These are phyloP conservation scores for Avicennia marina DNA, from an alignment of 257 asterid species.

Conservation along the genomic window DNA sequence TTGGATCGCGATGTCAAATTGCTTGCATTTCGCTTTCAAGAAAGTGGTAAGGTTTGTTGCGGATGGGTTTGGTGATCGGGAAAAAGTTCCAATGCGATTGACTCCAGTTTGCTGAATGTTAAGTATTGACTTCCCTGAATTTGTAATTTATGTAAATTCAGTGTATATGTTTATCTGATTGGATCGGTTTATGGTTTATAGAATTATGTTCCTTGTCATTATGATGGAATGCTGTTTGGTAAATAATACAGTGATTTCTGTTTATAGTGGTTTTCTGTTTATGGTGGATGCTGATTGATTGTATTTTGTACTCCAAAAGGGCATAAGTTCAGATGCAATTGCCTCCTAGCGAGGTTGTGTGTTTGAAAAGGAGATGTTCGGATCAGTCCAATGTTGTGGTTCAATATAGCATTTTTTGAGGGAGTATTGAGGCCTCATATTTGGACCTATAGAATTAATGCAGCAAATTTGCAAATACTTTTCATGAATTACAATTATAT, in stretches of 20 bases:
- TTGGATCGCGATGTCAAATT: slow-evolving; percentile 77
- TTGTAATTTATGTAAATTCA: slow-evolving; percentile 26
- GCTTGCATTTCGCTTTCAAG: slow-evolving; percentile 77
- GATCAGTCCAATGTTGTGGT: no score
- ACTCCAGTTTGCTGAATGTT: slow-evolving; percentile 49
- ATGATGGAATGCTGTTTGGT: background rate
- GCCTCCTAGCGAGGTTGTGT: background rate
- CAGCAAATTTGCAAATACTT: background rate
- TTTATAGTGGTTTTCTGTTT: background rate
- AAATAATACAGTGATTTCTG: background rate
- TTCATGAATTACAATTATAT: background rate
- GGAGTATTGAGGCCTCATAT: background rate
- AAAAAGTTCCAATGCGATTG: slow-evolving; percentile 50
- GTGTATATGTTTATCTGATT: slow-evolving; percentile 17
- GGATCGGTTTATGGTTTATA: background rate
- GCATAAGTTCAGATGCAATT: background rate
- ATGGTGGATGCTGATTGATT: background rate
- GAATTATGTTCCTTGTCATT: slow-evolving; percentile 8
- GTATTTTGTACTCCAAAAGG: slow-evolving; percentile 1
- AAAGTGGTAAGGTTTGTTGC: slow-evolving; percentile 55
- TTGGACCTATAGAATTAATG: background rate
- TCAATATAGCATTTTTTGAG: background rate
- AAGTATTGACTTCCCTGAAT: slow-evolving; percentile 2
- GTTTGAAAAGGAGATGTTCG: background rate
- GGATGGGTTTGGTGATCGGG: slow-evolving; percentile 51